Percentiles rank a stretch among this genome's conserved stretches.
Evolutionary conservation across 495 filamentous ascomycete genomes (phyloP).

Genomic region (Penicillium silybi): DNA sequence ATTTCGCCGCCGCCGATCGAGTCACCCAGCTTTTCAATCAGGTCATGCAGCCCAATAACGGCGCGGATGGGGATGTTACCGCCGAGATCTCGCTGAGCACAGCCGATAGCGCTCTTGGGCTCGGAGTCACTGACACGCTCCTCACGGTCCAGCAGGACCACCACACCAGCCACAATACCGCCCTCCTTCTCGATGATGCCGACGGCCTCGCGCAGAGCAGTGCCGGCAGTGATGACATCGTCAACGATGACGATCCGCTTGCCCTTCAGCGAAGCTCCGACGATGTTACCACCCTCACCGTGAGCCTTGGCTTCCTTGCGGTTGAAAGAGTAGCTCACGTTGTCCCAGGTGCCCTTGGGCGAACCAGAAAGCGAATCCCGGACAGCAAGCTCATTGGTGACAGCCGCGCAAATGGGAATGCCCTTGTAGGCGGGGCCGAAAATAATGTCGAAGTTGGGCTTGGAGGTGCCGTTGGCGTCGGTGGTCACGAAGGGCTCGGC

Average conservation of each 20-base stretch:
- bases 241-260: constrained; percentile 87
- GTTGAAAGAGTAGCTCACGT: constrained; percentile 80
- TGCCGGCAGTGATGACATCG: constrained; percentile 94
- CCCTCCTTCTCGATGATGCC: constrained; percentile 76
- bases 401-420: constrained; percentile 76
- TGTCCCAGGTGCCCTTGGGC: constrained; percentile 35
- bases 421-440: constrained; percentile 93
- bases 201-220: constrained; percentile 87
- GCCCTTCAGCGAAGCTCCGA: constrained; percentile 76
- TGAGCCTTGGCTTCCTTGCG: constrained; percentile 93
- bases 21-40: constrained; percentile 60
- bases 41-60: constrained; percentile 65
- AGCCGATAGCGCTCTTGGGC: constrained; percentile 67
- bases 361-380: constrained; percentile 47
- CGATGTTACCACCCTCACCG: constrained; percentile 88
- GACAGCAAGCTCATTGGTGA: constrained; percentile 63
- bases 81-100: constrained; percentile 64
- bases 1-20: constrained; percentile 57
- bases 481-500: constrained; percentile 39
- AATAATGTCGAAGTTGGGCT: constrained; percentile 37
- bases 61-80: constrained; percentile 43
- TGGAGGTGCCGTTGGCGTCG: constrained; percentile 28
- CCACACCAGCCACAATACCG: constrained; percentile 75
- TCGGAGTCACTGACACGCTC: constrained; percentile 66
- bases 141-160: constrained; percentile 83